Base-by-base conservation (phyloP, 108 stramenopile genomes). In the Schizochytrium sp. region DNA sequence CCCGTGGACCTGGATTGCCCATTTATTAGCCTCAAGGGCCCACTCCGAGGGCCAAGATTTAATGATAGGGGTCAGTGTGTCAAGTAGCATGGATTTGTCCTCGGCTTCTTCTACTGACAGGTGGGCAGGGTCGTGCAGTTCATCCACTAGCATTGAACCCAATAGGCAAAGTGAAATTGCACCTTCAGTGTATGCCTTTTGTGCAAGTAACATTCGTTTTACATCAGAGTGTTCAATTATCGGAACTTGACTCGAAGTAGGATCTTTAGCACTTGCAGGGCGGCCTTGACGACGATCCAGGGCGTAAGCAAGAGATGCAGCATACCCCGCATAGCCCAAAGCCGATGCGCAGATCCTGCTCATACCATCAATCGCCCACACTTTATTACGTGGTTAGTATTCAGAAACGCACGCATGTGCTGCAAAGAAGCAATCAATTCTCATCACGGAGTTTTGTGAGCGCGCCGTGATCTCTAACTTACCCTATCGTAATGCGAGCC, bases 1-100 rank as follows among this genome's bases (percentile, higher is more conserved):
- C 7, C 91, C 91, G 87, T 87, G 87, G 50, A 91, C 87, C 89
- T 91, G 91, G 49, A 91, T 91, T n/a, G 88, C 91, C 87, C 61
- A 88, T 41, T 57, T 72, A 61, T 73, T 72, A 53, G 72, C 72
- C 46, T 91, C 91, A 28, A 88, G 44, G 7, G 58, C 89, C 53
- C 72, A 89, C 57, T 91, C 91, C 45, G 91, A 89, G 28, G 88
- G 88, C 72, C 72, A 91, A 38, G 64, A 42, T 69, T 91, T 91
- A 55, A 91, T 83, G 4, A 89, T 89, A 42, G 91, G 91, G 49
- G 88, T 91, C 56, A 89, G 73, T 3, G 60, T 45, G 13, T 89
- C 91, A 19, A 91, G 88, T 15, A 90, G 46, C 19, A 88, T 17
- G 42, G 61, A 57, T 50, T 45, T 47, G 53, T 91, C 87, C 5